phyloP scores from a whole-genome alignment of 805 yeast species.

The Candida nitratophila region DNA sequence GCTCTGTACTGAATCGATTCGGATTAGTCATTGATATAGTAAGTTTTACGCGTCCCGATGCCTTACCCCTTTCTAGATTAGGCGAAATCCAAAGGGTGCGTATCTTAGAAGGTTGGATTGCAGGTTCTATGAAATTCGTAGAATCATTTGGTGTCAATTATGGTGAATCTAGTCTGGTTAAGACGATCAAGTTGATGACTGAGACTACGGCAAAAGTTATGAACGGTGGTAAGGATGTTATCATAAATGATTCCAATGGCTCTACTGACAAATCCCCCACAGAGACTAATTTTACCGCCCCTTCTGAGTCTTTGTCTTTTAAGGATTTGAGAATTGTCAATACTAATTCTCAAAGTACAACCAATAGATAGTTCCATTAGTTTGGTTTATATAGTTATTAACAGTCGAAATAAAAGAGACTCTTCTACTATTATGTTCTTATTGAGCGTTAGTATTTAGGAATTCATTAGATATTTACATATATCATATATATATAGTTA shows the following conservation, averaged over 20 bases:
- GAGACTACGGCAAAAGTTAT: constrained; percentile 8
- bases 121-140: constrained; percentile 34
- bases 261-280: background rate
- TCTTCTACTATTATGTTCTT: no score
- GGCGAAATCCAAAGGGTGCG: constrained; percentile 72
- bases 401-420: no score
- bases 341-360: background rate
- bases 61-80: constrained; percentile 62
- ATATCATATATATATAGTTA: no score
- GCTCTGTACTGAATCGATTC: constrained; percentile 71
- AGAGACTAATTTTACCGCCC: background rate
- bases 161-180: constrained; percentile 60
- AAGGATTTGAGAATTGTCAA: background rate
- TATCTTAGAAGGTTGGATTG: constrained; percentile 51
- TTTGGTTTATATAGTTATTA: no score
- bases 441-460: background rate
- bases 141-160: constrained; percentile 50
- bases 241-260: no score
- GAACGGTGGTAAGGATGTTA: background rate
- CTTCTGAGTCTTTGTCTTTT: background rate
- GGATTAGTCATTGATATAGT: constrained; percentile 79
- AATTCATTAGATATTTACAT: no score
- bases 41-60: constrained; percentile 61
- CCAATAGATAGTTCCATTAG: background rate
- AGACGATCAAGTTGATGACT: constrained; percentile 50